Percentiles rank a stretch among this genome's conserved stretches.
Evolutionary conservation across 106 monocot species (phyloP).

Genomic region (Chionographis japonica): DNA sequence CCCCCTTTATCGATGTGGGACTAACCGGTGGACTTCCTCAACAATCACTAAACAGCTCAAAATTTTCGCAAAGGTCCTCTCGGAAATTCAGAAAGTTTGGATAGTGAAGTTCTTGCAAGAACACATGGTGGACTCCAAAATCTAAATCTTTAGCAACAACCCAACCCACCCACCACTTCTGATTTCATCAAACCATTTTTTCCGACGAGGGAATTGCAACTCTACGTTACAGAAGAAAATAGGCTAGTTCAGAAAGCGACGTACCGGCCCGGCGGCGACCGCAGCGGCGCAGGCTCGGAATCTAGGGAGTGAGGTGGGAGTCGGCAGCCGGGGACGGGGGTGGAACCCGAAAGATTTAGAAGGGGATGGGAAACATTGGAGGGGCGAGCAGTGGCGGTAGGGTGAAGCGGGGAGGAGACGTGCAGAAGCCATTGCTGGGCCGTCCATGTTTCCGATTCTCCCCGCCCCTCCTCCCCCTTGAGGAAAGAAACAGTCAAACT

Average conservation of each 20-base stretch:
- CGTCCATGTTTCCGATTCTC: background rate
- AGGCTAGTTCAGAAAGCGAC: background rate
- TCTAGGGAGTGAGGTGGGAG: background rate
- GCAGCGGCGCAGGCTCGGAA: background rate
- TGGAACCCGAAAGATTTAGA: background rate
- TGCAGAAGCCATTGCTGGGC: background rate
- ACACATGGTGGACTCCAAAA: no score
- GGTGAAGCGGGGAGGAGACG: background rate
- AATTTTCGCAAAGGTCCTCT: no score
- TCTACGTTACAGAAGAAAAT: background rate
- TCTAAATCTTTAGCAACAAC: no score
- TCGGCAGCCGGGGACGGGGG: background rate
- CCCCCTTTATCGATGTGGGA: no score
- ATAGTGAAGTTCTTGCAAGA: no score
- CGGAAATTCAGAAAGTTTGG: no score
- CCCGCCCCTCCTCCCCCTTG: background rate
- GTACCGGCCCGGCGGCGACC: constrained; percentile 18
- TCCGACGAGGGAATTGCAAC: background rate
- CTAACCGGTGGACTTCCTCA: no score
- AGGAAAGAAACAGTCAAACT: no score
- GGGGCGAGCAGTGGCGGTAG: background rate
- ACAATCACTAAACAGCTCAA: no score
- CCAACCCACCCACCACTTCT: no score
- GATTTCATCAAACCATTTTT: background rate
- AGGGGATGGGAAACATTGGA: background rate